Evolutionary conservation across 805 yeast genomes (phyloP).

Genomic region (Sugiyamaella qingdaonensis): DNA sequence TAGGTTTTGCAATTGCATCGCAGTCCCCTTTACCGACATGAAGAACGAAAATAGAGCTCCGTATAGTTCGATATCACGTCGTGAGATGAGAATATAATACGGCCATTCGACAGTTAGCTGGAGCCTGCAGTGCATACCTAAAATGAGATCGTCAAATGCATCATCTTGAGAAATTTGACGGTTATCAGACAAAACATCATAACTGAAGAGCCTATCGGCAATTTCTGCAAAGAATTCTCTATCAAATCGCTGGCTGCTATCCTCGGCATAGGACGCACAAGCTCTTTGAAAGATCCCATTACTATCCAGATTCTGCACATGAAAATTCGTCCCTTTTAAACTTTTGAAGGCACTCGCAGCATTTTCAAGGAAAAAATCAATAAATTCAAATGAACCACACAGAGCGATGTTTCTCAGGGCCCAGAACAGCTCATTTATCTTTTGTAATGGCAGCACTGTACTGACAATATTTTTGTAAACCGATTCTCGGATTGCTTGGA

Average conservation of each 20-base stretch:
- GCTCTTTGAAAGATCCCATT: constrained; percentile 5
- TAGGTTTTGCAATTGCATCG: constrained; percentile 5
- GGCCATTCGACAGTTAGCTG: constrained; percentile 23
- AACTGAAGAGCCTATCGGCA: background rate
- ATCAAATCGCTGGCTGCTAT: constrained; percentile 5
- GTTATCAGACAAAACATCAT: background rate
- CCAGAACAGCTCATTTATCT: constrained; percentile 11
- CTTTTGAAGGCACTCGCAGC: background rate
- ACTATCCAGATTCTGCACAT: background rate
- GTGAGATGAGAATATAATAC: constrained; percentile 16
- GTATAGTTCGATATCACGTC: constrained; percentile 7
- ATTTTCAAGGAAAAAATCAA: constrained; percentile 1
- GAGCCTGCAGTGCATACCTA: constrained; percentile 15
- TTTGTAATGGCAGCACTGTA: constrained; percentile 6
- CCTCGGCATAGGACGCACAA: constrained; percentile 12
- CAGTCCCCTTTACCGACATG: constrained; percentile 5
- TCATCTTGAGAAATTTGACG: constrained; percentile 1
- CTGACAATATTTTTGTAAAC: constrained; percentile 16
- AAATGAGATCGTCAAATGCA: constrained; percentile 20
- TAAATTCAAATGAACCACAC: constrained; percentile 19
- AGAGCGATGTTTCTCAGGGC: constrained; percentile 17
- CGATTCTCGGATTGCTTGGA: constrained; percentile 2
- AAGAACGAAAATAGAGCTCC: constrained; percentile 14
- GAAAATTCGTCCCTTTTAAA: background rate
- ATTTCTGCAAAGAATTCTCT: constrained; percentile 3